Conservation (phyloP, 129 eudicot species). For the Logfia minima region DNA sequence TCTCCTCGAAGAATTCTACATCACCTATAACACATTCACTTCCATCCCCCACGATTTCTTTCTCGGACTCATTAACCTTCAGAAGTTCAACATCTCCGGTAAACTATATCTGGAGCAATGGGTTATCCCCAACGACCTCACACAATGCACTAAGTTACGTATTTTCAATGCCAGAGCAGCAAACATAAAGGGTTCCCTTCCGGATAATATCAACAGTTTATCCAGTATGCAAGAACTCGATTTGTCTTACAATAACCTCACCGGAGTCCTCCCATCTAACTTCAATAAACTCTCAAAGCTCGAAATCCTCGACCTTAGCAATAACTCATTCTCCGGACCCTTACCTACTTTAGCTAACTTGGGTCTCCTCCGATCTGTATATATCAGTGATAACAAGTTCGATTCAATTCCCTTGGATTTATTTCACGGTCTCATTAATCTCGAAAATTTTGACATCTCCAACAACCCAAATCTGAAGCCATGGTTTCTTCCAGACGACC, state of each 20-base stretch:
- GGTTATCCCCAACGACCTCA: constrained; percentile 25
- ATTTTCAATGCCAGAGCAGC: neutral
- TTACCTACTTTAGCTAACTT: constrained; percentile 47
- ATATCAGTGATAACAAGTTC: constrained; percentile 33
- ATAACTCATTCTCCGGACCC: constrained; percentile 41
- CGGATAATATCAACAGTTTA: neutral
- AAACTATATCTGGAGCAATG: neutral
- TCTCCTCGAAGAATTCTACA: no score
- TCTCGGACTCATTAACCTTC: no score
- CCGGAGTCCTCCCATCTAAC: constrained; percentile 42
- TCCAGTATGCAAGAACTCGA: neutral
- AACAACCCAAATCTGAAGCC: neutral
- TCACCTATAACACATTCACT: no score
- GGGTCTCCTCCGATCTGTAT: constrained; percentile 23
- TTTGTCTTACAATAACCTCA: neutral
- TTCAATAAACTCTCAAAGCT: constrained; percentile 39
- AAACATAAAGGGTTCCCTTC: no score
- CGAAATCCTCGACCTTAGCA: constrained; percentile 26
- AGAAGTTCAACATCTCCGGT: no score
- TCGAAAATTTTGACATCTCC: neutral
- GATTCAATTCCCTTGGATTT: constrained; percentile 33
- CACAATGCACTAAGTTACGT: neutral
- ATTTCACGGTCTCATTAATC: constrained; percentile 31
- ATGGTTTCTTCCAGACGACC: neutral
- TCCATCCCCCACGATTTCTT: constrained; percentile 34